Evolutionary conservation across 345 rosid species (phyloP), one percentile per base, ranked within the genome.

Genomic region (Limnanthes douglasii): DNA sequence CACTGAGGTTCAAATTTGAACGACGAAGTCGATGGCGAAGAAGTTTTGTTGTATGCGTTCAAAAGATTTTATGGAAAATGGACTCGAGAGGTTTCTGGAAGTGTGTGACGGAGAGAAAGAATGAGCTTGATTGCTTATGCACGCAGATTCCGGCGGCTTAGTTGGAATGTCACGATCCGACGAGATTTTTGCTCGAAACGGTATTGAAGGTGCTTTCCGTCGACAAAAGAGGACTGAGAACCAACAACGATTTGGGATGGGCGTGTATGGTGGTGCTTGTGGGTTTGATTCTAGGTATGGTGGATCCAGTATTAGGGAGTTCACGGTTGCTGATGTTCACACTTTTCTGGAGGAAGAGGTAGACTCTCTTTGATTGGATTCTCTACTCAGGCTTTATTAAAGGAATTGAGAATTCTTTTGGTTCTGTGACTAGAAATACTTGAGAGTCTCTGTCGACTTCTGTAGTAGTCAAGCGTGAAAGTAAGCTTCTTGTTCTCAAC

Each of bases 281-380:
- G 73, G 72, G 94, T 24, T 60, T 90, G 63, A 71, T 83, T 27
- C 88, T 94, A 8, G 96, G 77, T 23, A 52, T 75, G 56, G 72
- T 90, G 3, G 98, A 84, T 46, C 98, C 98, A 0, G 82, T 83
- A 54, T 72, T 90, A 0, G 98, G 94, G 17, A 90, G 70, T 34
- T 53, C 75, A 3, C 51, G 98, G 64, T 43, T 75, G 39, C 45
- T 90, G 98, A 90, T 51, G 98, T 84, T 17, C 98, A 90, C 34
- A 80, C 98, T 50, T 90, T 90, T 64, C 61, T 90, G 53, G 96
- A 84, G 69, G n/a, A n/a, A n/a, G n/a, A n/a, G n/a, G n/a, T n/a
- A n/a, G n/a, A n/a, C n/a, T n/a, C n/a, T n/a, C n/a, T n/a, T n/a
- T n/a, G n/a, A n/a, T n/a, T n/a, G n/a, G n/a, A n/a, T n/a, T n/a